These are phyloP conservation scores for Debaryomyces udenii DNA, from an alignment of 1,139 yeast genomes.

Conservation along the genomic window DNA sequence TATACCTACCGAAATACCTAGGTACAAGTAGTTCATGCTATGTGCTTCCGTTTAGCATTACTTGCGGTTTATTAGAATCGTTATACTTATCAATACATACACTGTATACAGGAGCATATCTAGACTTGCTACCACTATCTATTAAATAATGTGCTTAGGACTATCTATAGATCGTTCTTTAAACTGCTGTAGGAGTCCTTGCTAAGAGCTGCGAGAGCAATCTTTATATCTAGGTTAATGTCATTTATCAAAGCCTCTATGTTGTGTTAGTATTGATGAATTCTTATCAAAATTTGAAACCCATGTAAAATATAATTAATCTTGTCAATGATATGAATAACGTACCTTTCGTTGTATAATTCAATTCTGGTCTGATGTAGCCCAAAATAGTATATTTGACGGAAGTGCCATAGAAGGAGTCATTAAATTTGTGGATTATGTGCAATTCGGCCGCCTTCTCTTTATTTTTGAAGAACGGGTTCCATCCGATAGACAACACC, in stretches of 20 bases:
- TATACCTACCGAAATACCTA: slow-evolving; percentile 1
- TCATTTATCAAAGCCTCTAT: slow-evolving; percentile 82
- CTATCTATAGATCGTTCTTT: slow-evolving; percentile 12
- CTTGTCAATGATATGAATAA: too few species aligned
- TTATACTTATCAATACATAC: background rate
- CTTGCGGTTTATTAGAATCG: background rate
- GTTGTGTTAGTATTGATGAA: slow-evolving; percentile 18
- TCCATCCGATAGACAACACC: slow-evolving; percentile 97
- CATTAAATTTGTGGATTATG: slow-evolving; percentile 69
- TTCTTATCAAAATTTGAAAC: slow-evolving; percentile 56
- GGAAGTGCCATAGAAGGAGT: slow-evolving; percentile 80
- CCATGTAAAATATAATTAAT: too few species aligned
- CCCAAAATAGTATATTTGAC: slow-evolving; percentile 77
- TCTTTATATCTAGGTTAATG: slow-evolving; percentile 75
- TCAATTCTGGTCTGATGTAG: slow-evolving; percentile 86
- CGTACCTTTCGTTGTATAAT: slow-evolving; percentile 70
- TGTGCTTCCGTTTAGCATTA: too few species aligned
- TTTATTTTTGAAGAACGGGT: slow-evolving; percentile 84
- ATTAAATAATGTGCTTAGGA: background rate
- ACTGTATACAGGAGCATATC: slow-evolving; percentile 4
- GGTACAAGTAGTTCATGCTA: slow-evolving; percentile 2
- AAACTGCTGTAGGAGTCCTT: slow-evolving; percentile 22
- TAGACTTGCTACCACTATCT: background rate
- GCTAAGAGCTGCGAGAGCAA: slow-evolving; percentile 56
- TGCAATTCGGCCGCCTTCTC: slow-evolving; percentile 86